Base-by-base conservation (phyloP, 805 yeast genomes). In the Vanderwaltozyma polyspora region DNA sequence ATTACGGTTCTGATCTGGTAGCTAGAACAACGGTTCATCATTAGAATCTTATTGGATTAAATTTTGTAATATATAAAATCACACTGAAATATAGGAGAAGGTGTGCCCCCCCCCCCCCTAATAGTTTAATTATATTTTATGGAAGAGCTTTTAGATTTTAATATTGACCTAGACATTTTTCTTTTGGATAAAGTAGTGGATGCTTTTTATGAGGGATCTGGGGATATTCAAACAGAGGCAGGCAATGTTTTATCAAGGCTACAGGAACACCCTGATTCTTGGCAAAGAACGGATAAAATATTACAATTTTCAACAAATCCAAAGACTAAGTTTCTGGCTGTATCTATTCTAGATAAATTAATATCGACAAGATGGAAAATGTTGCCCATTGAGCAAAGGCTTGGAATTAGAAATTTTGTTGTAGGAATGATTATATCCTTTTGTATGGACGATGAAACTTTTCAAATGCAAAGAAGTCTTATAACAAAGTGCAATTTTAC, bases 401-500 rank as follows among this genome's bases (percentile, higher is more conserved):
- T 78, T 30, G 96, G 96, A 15, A 89, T 89, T 46, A 73, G 97
- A 52, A 85, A 87, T 55, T 89, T 89, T 51, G 70, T 86, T 38
- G 95, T 86, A 36, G 78, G 83, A 43, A 86, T 89, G 95, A 83
- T 89, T 50, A 78, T 91, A 39, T 69, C 85, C 14, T 70, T 87
- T 68, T 82, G 94, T 60, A 85, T 83, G 40, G 81, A 81, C 51
- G 91, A 83, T 38, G 63, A 65, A 10, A 66, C 71, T 26, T 82
- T 84, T 52, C 68, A 67, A 25, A 57, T 69, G 28, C 83, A 82
- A 52, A 76, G 74, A 51, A 76, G 95, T 7, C 68, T 89, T 51
- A 81, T 89, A 51, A 82, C 80, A 63, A 91, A 91, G 58, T 85
- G 87, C 46, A 94, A 91, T 61, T 68, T 89, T 51, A 86, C 96